Evolutionary conservation across 2,329 filamentous ascomycete genomes (phyloP), one percentile per base, ranked within the genome.

Genomic region (Penicillium sumatraense): DNA sequence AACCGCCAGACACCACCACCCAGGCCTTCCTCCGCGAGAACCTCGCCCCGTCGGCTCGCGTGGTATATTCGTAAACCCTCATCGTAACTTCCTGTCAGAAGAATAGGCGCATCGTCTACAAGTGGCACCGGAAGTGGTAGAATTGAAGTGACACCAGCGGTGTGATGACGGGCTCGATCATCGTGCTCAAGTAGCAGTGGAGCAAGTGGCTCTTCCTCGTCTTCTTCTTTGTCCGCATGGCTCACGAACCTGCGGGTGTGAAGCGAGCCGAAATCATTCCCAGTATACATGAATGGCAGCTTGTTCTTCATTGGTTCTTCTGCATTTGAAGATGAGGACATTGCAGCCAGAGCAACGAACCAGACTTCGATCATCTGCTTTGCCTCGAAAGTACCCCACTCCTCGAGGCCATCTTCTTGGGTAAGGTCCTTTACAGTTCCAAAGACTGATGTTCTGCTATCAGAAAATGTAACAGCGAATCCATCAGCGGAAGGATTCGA

Each of bases 81-180:
- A 66, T 98, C 95, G 68, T 98, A 99, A 68, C 91, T 96, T 3
- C 95, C 95, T 0, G 93, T 97, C 2, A 96, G 67, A 2, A 96
- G 73, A 4, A 95, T 68, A 3, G 81, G 78, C 1, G 80, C 79
- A 3, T 77, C 76, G 8, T 81, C 77, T 8, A 70, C 62, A 5
- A 68, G 38, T 0, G 69, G 62, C 1, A 71, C 65, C 1, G 80
- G 68, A 2, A 96, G 75, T 0, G 92, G 90, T 2, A 97, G 74
- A 51, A 98, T 95, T 2, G 91, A 86, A 0, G 93, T 96, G 1
- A 98, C 89, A 10, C 95, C 93, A 1, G 92, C 91, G n/a, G 80
- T 80, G 66, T 96, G 91, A 14, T 83, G 81, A 57, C 80, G 86
- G 3, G 68, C 71, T 20, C 77, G 75, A 62, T 86, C 83, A 49